These are phyloP conservation scores for Aspergillus panamensis DNA, from an alignment of 495 filamentous ascomycete species.

Conservation along the genomic window DNA sequence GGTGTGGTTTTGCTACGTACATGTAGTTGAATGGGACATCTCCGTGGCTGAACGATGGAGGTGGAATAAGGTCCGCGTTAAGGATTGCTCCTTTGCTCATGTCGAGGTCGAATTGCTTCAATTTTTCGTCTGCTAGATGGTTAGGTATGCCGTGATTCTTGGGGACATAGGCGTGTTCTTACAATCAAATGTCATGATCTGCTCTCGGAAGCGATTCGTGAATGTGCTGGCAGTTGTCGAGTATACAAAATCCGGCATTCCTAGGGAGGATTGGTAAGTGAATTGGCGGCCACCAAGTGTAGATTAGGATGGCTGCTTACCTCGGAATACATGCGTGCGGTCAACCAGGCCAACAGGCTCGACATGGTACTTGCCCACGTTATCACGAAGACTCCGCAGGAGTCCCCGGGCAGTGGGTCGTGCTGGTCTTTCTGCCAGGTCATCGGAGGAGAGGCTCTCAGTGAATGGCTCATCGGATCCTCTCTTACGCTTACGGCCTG, in stretches of 20 bases:
- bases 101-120: constrained; percentile 71
- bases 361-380: constrained; percentile 61
- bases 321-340: constrained; percentile 82
- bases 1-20: constrained; percentile 26
- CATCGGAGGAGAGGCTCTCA: constrained; percentile 17
- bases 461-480: constrained; percentile 65
- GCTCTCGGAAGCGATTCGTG: constrained; percentile 59
- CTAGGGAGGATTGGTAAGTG: constrained; percentile 19
- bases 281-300: not conserved
- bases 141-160: constrained; percentile 2
- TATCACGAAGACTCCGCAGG: constrained; percentile 67
- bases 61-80: constrained; percentile 71
- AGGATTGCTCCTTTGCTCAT: constrained; percentile 55
- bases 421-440: constrained; percentile 12
- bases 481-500: constrained; percentile 76
- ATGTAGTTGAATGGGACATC: constrained; percentile 64
- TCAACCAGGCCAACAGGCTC: constrained; percentile 69
- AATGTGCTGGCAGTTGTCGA: constrained; percentile 60
- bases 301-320: constrained; percentile 34
- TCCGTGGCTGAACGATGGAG: constrained; percentile 67
- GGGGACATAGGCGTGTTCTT: constrained; percentile 17
- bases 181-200: constrained; percentile 64
- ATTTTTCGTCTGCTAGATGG: constrained; percentile 50
- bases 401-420: constrained; percentile 41
- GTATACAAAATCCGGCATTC: constrained; percentile 74